Evolutionary conservation across 2,329 filamentous ascomycete species (phyloP), one percentile per base, ranked within the genome.

Genomic region (Cercospora citrullina): DNA sequence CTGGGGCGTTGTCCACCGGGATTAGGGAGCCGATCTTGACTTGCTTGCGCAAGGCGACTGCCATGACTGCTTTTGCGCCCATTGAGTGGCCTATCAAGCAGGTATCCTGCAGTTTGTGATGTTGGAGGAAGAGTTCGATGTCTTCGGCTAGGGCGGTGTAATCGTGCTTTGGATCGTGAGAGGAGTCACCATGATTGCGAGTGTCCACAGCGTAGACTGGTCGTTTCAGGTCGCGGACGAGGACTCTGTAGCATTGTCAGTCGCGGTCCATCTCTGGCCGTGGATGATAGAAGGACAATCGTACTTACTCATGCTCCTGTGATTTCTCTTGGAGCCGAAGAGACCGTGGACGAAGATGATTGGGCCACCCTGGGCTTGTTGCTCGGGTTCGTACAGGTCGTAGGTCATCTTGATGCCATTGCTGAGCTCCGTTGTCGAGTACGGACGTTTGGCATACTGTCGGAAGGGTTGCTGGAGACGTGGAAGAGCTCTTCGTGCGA

Each of bases 301-400:
- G 79, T 84, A 97, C 94, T 93, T 96, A 90, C 93, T 96, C 71
- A 98, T 95, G 76, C 87, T 92, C 79, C 94, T 86, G 78, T 97
- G 97, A 79, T 98, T 98, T 83, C 92, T 93, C 83, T 96, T 97
- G 42, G 92, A 97, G 21, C 94, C 94, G 76, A 98, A 97, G 10
- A 98, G 84, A 1, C 95, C 94, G 78, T 98, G 94, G 76, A 98
- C 87, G 72, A 98, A 91, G 69, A 98, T 81, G 71, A 98, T 92
- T 1, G 94, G 91, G 63, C 83, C 81, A 66, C 81, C 78, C 83
- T 78, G 64, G 79, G 64, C 48, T 45, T 51, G 30, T 33, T 66
- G 63, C 48, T 73, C 71, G 76, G 90, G 88, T 74, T 86, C 82
- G 76, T 93, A 88, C 53, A 91, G 81, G 74, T 92, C 90, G 77